phyloP scores from a whole-genome alignment of 495 filamentous ascomycete genomes.

The Aspergillus asperescens region DNA sequence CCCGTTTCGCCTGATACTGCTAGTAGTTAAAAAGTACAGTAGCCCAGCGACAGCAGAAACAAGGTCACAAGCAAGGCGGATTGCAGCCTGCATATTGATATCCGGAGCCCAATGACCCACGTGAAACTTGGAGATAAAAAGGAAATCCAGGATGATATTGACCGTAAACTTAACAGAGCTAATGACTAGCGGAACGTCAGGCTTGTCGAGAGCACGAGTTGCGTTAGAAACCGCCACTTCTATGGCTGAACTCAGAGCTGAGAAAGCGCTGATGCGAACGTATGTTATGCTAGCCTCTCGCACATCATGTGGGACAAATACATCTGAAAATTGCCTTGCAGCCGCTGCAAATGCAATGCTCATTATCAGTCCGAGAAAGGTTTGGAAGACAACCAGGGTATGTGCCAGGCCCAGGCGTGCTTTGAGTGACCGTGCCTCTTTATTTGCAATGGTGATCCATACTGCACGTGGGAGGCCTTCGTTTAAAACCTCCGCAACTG shows the following conservation, averaged over 20 bases:
- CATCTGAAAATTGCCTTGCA: constrained; percentile 49
- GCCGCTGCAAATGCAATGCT: constrained; percentile 55
- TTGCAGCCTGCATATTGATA: constrained; percentile 58
- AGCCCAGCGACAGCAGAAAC: constrained; percentile 53
- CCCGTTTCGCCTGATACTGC: neutral
- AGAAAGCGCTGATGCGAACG: constrained; percentile 60
- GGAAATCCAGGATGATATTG: constrained; percentile 65
- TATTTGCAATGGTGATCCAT: constrained; percentile 67
- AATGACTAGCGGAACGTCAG: constrained; percentile 68
- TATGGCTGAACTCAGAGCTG: constrained; percentile 55
- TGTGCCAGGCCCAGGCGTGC: constrained; percentile 56
- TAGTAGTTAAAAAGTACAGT: constrained; percentile 51
- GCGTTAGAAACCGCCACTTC: constrained; percentile 56
- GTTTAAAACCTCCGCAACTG: constrained; percentile 64
- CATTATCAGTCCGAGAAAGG: constrained; percentile 53
- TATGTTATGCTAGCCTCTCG: constrained; percentile 54
- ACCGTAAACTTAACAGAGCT: constrained; percentile 55
- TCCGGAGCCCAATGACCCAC: constrained; percentile 50
- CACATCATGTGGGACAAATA: constrained; percentile 60
- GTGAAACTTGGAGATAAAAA: constrained; percentile 66
- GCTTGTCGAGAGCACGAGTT: constrained; percentile 64
- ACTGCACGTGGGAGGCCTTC: constrained; percentile 66
- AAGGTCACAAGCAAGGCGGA: constrained; percentile 47
- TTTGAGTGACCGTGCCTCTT: constrained; percentile 44
- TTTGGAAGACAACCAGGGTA: constrained; percentile 59